Conservation (phyloP, 2,329 filamentous ascomycete genomes). For the Trichoderma sp. region DNA sequence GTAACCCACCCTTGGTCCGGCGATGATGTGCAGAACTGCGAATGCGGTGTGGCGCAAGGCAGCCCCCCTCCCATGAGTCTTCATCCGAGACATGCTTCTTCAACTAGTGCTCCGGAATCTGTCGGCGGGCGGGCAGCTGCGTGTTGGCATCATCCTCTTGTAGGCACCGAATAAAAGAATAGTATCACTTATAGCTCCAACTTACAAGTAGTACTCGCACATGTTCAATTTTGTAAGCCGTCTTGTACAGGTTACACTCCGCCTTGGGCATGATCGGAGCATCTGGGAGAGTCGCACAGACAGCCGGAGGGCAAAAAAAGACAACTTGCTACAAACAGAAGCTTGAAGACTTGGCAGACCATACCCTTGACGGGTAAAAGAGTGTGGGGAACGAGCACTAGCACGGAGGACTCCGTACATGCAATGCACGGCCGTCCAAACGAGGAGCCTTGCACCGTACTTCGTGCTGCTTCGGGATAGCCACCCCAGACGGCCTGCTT, state of each 20-base stretch:
- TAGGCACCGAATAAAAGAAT: neutral
- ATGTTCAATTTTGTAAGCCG: neutral
- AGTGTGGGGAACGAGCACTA: constrained; percentile 11
- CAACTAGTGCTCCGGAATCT: neutral
- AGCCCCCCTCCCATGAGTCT: constrained; percentile 14
- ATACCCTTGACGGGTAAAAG: neutral
- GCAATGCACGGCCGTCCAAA: constrained; percentile 19
- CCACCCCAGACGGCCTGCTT: neutral
- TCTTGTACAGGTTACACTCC: neutral
- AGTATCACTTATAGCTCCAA: neutral
- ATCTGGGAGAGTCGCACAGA: neutral
- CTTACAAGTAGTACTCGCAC: neutral
- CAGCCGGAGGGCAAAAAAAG: neutral
- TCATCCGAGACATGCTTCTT: constrained; percentile 24
- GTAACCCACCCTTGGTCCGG: constrained; percentile 23
- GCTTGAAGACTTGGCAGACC: constrained; percentile 10
- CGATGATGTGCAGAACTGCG: constrained; percentile 34
- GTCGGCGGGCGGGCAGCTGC: neutral
- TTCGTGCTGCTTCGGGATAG: constrained; percentile 16
- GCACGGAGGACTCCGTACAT: constrained; percentile 11
- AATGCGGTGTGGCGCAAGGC: constrained; percentile 31
- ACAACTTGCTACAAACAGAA: neutral
- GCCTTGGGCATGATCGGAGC: neutral
- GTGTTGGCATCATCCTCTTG: neutral
- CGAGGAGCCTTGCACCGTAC: constrained; percentile 14